Conservation (phyloP, 352 stramenopile genomes). For the Phytopythium chamaehyphon region DNA sequence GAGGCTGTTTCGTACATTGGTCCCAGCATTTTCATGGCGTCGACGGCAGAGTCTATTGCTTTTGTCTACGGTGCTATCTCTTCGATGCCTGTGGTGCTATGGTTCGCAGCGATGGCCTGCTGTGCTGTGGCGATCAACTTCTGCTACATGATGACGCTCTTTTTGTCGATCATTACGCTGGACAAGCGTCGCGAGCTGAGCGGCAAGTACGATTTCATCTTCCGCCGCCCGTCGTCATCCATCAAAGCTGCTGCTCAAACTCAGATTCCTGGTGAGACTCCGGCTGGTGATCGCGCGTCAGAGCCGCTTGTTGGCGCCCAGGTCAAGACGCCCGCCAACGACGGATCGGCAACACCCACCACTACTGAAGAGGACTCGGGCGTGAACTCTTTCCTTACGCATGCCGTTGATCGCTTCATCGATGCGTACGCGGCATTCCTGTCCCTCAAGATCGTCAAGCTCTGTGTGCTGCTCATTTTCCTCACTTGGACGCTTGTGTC, state of each 20-base stretch:
- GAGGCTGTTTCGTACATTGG: constrained; percentile 47
- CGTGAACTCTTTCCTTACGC: constrained; percentile 16
- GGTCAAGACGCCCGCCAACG: constrained; percentile 19
- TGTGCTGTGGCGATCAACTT: constrained; percentile 60
- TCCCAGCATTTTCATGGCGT: constrained; percentile 66
- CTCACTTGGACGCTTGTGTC: constrained; percentile 38
- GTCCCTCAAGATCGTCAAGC: constrained; percentile 41
- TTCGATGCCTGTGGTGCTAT: constrained; percentile 59
- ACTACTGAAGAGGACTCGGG: constrained; percentile 1
- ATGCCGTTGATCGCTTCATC: constrained; percentile 36
- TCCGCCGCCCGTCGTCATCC: constrained; percentile 19
- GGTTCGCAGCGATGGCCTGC: constrained; percentile 59
- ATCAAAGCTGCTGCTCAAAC: background rate
- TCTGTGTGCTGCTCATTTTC: constrained; percentile 46
- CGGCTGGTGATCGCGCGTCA: constrained; percentile 9
- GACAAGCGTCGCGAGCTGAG: constrained; percentile 60
- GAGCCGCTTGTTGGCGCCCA: constrained; percentile 21
- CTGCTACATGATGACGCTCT: constrained; percentile 55
- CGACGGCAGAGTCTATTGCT: constrained; percentile 40
- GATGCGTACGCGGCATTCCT: constrained; percentile 45
- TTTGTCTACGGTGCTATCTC: constrained; percentile 61
- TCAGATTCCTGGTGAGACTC: background rate
- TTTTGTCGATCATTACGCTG: constrained; percentile 54
- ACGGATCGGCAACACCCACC: constrained; percentile 10
- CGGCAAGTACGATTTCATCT: constrained; percentile 50